Evolutionary conservation across 2,329 filamentous ascomycete genomes (phyloP), one percentile per base, ranked within the genome.

Genomic region (Sclerotinia borealis): DNA sequence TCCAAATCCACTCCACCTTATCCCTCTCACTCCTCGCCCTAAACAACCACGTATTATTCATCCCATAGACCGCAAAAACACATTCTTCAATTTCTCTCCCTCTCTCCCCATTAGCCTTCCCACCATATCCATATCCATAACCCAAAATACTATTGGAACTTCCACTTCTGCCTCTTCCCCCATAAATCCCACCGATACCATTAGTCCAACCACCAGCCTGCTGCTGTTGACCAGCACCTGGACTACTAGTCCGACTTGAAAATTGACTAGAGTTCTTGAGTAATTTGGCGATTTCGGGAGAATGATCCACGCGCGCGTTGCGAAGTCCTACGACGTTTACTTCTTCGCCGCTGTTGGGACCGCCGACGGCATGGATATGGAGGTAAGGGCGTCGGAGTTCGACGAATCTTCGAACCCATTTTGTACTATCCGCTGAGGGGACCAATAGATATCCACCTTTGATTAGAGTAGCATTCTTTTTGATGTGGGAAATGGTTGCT

Each of bases 1-100:
- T 89, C 76, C 96, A 84, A 70, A 99, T 96, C 95, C 95, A 99
- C 75, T 98, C 95, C 70, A 93, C 88, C 80, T 97, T 96, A 76
- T 97, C 93, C 55, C 88, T 84, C 78, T 97, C 93, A 71, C 87
- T 93, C 64, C 92, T 83, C 29, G 92, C 91, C 17, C 92, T 91
- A 76, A 99, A 98, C 47, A 99, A 81, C 84, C 93, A 99, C 37
- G 93, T 96, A 76, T 97, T 97, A 75, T 95, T 90, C 65, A 89
- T 91, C 48, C 91, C 93, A 74, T 98, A 99, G 58, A 99, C 85
- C 15, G 95, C 95, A 81, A 96, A 99, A 47, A 98, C 90, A 11
- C 73, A 71, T 9, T 75, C 76, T 43, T 72, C 68, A 25, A 66
- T 59, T 34, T 72, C 66, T 45, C 68, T 66, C 25, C 71, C 66